Conservation (phyloP, 202 grass and related monocot genomes). For the Miscanthus sacchariflorus region DNA sequence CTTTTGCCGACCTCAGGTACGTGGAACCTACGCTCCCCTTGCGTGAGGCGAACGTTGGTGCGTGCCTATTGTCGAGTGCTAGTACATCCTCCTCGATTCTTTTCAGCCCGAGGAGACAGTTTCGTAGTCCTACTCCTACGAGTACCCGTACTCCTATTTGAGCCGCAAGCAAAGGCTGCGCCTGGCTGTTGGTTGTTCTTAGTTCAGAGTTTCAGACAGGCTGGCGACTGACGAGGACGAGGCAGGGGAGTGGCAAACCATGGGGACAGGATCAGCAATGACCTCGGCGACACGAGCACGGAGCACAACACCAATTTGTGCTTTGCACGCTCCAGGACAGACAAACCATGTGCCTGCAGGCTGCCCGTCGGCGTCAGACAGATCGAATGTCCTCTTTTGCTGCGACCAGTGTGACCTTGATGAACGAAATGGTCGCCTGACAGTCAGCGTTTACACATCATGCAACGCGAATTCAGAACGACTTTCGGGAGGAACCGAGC, state of each 20-base stretch:
- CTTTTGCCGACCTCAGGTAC: constrained; percentile 23
- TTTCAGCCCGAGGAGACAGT: background rate
- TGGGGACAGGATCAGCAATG: background rate
- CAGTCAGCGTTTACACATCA: background rate
- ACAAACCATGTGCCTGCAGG: background rate
- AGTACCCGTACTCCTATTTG: background rate
- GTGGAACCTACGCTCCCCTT: background rate
- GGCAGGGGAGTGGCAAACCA: background rate
- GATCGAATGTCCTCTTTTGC: too few relatives aligned
- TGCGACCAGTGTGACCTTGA: background rate
- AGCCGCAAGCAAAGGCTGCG: too few relatives aligned
- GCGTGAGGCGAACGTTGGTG: background rate
- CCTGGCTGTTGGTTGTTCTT: background rate
- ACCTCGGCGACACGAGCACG: background rate
- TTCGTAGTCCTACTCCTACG: too few relatives aligned
- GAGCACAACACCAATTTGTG: background rate
- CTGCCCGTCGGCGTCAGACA: background rate
- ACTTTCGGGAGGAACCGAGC: background rate
- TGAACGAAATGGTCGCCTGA: background rate
- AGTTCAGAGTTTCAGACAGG: background rate
- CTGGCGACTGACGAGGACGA: background rate
- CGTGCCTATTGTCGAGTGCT: background rate
- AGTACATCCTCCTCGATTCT: background rate
- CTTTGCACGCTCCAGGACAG: background rate
- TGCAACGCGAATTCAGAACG: background rate